Percentiles rank a stretch among this genome's conserved stretches.
phyloP scores from a whole-genome alignment of 257 asterid genomes.

The Jasminum sambac region DNA sequence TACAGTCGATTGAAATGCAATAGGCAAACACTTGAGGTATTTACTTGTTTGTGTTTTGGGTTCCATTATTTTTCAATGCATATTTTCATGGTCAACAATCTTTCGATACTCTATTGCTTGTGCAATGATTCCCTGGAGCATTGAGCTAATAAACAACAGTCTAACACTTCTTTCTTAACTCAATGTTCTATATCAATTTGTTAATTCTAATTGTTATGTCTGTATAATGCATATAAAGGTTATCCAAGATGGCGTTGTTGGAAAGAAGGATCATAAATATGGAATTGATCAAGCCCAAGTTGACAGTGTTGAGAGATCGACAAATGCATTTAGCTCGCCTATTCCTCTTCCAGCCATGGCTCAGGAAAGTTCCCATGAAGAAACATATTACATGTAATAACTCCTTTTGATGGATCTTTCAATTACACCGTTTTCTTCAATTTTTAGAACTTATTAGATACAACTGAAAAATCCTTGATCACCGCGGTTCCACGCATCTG shows the following conservation, averaged over 20 bases:
- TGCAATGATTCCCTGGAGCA: neutral
- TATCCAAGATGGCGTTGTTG: conserved; percentile 32
- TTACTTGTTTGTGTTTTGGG: neutral
- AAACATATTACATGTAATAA: conserved; percentile 49
- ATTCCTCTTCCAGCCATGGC: conserved; percentile 45
- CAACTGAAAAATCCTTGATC: conserved; percentile 5
- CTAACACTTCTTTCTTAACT: neutral
- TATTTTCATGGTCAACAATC: neutral
- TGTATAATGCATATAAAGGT: conserved; percentile 32
- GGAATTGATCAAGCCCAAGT: conserved; percentile 28
- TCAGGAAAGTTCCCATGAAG: conserved; percentile 31
- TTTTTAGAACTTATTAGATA: conserved; percentile 1
- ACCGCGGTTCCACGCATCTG: conserved; percentile 10
- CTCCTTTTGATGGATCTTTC: conserved; percentile 19
- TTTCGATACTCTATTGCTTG: neutral
- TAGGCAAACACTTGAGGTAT: conserved; percentile 46
- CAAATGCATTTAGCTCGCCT: conserved; percentile 44
- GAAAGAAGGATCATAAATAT: conserved; percentile 29
- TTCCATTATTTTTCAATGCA: neutral
- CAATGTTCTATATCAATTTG: neutral
- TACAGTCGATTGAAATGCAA: conserved; percentile 49
- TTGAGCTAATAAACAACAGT: neutral
- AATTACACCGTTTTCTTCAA: neutral
- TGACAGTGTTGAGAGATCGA: conserved; percentile 15
- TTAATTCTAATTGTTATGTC: neutral